Evolutionary conservation across 441 rosid genomes (phyloP).

Genomic region (Melastoma candidum): DNA sequence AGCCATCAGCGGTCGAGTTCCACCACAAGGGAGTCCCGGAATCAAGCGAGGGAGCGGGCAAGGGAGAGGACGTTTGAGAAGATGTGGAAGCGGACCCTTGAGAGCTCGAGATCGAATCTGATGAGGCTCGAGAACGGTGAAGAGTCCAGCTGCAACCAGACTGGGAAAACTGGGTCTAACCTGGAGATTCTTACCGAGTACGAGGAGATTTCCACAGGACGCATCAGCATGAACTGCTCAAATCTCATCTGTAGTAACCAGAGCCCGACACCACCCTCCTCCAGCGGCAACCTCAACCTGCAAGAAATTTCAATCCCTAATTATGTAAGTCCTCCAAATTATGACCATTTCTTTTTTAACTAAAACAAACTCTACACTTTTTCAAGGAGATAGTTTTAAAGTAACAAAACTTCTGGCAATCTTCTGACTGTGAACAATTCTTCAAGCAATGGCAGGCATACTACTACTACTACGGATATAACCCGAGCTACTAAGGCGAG

Average conservation of each 20-base stretch:
- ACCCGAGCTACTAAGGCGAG: too few relatives aligned
- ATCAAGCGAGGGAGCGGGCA: slow-evolving; percentile 72
- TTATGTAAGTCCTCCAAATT: slow-evolving; percentile 26
- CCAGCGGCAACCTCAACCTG: slow-evolving; percentile 22
- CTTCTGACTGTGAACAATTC: slow-evolving; percentile 1
- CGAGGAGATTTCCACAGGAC: slow-evolving; percentile 20
- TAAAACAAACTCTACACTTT: too few relatives aligned
- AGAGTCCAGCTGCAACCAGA: slow-evolving; percentile 19
- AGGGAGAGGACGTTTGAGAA: slow-evolving; percentile 53
- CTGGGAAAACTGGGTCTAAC: slow-evolving; percentile 4
- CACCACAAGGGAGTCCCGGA: slow-evolving; percentile 45
- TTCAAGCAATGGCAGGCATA: slow-evolving; percentile 6
- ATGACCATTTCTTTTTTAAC: too few relatives aligned
- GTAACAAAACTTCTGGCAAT: too few relatives aligned
- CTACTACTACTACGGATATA: not conserved
- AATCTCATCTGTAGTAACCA: slow-evolving; percentile 16
- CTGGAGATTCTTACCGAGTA: slow-evolving; percentile 13
- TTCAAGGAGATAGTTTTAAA: too few relatives aligned
- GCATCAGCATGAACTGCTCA: slow-evolving; percentile 26
- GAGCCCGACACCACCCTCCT: not conserved
- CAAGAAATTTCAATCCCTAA: slow-evolving; percentile 29
- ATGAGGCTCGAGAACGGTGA: slow-evolving; percentile 24
- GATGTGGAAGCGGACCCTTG: slow-evolving; percentile 20
- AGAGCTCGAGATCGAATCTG: slow-evolving; percentile 15
- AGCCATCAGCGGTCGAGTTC: slow-evolving; percentile 14